Evolutionary conservation across 352 stramenopile genomes (phyloP), one percentile per base, ranked within the genome.

Genomic region (Plasmopara halstedii): DNA sequence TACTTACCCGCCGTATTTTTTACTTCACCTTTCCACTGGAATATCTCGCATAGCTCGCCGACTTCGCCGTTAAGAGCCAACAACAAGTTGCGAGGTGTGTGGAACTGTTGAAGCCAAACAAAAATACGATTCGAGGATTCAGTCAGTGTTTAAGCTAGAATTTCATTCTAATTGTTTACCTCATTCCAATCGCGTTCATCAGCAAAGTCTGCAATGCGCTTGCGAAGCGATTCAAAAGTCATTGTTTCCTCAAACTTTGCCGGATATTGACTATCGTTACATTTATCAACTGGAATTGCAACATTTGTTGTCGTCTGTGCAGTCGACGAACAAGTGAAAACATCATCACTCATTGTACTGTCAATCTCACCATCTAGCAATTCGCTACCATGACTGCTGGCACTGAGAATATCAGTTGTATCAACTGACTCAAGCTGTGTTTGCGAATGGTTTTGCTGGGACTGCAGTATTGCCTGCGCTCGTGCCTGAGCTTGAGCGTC

Each of bases 31-130:
- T 85, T 84, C 93, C 93, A 99, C 70, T 98, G 95, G 25, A 73
- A 69, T 33, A 95, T 95, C 67, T 98, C 92, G 17, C 85, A 88
- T 34, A 99, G 54, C 62, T 99, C 96, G 23, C 96, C 94, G 2
- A 98, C 71, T 70, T 99, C 94, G 15, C 94, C 93, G 6, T 95
- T 75, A 7, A 99, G 60, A 15, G 95, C 96, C 32, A 98, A 60
- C 22, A 97, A 39, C 29, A 99, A 62, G 62, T 98, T 99, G 3
- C 95, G 83, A 36, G 95, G 74, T 21, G 66, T 85, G 46, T 85
- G 65, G 37, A 68, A 67, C 66, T 77, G n/a, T n/a, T n/a, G n/a
- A n/a, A 29, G 8, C 46, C 96, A 51, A 18, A 83, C 31, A 37
- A 43, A 50, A 58, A 37, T 21, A 32, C 20, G n/a, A n/a, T n/a